phyloP scores from a whole-genome alignment of 208 protist species.

The Borovskyia barvae region DNA sequence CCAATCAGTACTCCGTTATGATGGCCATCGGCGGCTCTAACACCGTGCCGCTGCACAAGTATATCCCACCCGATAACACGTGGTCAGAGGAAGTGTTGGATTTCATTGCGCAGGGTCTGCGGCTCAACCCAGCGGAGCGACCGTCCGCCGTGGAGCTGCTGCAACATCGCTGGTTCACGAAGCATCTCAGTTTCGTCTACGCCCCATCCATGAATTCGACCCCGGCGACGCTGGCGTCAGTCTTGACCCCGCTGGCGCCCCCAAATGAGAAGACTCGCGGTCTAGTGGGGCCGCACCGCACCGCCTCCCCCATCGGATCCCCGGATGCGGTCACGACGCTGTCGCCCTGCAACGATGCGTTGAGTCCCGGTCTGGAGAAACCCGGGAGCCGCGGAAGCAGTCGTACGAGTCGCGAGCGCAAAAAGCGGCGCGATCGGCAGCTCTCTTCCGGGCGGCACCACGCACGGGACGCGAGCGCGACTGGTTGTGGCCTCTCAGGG shows the following conservation, averaged over 20 bases:
- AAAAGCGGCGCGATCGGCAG: slow-evolving; percentile 9
- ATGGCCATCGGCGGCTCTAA: slow-evolving; percentile 64
- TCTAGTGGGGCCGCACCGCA: not conserved
- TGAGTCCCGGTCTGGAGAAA: not conserved
- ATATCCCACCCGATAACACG: slow-evolving; percentile 57
- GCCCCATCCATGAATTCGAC: not conserved
- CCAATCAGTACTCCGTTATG: slow-evolving; percentile 79
- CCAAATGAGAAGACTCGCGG: not conserved
- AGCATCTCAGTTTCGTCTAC: slow-evolving; percentile 1
- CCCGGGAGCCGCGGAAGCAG: not conserved
- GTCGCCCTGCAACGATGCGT: not conserved
- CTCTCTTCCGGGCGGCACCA: not conserved
- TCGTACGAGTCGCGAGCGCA: slow-evolving; percentile 11
- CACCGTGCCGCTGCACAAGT: slow-evolving; percentile 42
- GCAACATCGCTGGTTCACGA: slow-evolving; percentile 60
- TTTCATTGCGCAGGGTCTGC: slow-evolving; percentile 67
- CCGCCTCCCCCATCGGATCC: not conserved
- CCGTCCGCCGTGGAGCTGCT: slow-evolving; percentile 58
- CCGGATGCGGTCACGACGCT: not conserved
- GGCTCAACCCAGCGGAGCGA: slow-evolving; percentile 43
- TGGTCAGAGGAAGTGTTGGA: slow-evolving; percentile 50
- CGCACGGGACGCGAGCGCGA: not conserved
- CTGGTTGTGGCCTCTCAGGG: not conserved
- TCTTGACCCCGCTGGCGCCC: not conserved
- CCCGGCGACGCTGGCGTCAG: slow-evolving; percentile 1